These are phyloP conservation scores for Dissophora ornata DNA, from an alignment of 192 early-diverging fungal genomes.

Conservation along the genomic window DNA sequence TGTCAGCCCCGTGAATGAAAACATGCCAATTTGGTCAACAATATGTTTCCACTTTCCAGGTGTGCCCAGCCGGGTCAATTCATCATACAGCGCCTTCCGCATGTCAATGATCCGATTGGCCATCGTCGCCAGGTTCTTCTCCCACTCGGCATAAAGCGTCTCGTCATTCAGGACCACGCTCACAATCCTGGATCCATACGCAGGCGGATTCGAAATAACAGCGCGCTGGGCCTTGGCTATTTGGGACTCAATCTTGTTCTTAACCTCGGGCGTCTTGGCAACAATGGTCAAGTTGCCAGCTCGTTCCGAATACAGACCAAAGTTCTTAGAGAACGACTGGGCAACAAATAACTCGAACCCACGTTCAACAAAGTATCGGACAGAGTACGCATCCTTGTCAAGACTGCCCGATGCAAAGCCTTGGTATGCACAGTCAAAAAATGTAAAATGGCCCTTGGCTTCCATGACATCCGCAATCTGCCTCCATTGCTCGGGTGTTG, in stretches of 20 bases:
- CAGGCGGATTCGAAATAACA: slow-evolving; percentile 90
- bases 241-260: slow-evolving; percentile 78
- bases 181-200: slow-evolving; percentile 92
- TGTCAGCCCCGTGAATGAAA: slow-evolving; percentile 91
- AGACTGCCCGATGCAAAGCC: slow-evolving; percentile 95
- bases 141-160: slow-evolving; percentile 85
- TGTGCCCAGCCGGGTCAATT: slow-evolving; percentile 78
- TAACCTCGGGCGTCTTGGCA: slow-evolving; percentile 57
- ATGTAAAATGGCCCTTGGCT: slow-evolving; percentile 84
- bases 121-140: slow-evolving; percentile 80
- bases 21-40: slow-evolving; percentile 97
- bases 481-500: slow-evolving; percentile 93
- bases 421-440: slow-evolving; percentile 99
- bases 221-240: slow-evolving; percentile 87
- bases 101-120: slow-evolving; percentile 91
- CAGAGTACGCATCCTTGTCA: slow-evolving; percentile 90
- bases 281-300: slow-evolving; percentile 88
- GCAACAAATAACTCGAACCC: slow-evolving; percentile 93
- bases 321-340: slow-evolving; percentile 98
- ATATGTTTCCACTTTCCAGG: slow-evolving; percentile 98
- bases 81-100: slow-evolving; percentile 75
- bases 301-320: slow-evolving; percentile 95
- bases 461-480: slow-evolving; percentile 86
- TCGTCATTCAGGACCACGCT: slow-evolving; percentile 82
- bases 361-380: slow-evolving; percentile 90